Evolutionary conservation across 1,139 yeast genomes (phyloP).

Genomic region (Kodamaea ohmeri): DNA sequence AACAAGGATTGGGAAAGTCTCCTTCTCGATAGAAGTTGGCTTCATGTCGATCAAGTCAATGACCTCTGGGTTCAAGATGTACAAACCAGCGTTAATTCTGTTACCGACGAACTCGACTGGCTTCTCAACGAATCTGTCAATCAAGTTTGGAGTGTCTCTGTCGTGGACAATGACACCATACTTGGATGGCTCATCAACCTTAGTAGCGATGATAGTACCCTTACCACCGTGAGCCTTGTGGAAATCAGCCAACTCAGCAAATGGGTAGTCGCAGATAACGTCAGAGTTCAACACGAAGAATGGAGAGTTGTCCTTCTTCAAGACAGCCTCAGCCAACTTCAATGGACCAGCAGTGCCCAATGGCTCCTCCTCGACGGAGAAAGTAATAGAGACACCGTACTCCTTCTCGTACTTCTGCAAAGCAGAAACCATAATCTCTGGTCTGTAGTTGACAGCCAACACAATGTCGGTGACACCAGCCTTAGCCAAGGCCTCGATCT

Average conservation of each 20-base stretch:
- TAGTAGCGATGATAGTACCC: constrained; percentile 98
- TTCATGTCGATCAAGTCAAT: constrained; percentile 94
- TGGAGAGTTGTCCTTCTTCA: constrained; percentile 93
- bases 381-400: constrained; percentile 92
- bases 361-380: constrained; percentile 98
- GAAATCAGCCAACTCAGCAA: constrained; percentile 86
- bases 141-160: constrained; percentile 86
- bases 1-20: constrained; percentile 96
- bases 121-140: constrained; percentile 98
- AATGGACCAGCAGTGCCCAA: constrained; percentile 99
- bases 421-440: constrained; percentile 97
- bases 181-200: constrained; percentile 98
- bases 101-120: constrained; percentile 98
- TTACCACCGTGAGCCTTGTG: constrained; percentile 95
- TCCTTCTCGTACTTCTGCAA: constrained; percentile 90
- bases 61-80: constrained; percentile 94
- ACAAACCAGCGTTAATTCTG: constrained; percentile 96
- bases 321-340: constrained; percentile 91
- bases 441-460: constrained; percentile 97
- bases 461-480: constrained; percentile 99
- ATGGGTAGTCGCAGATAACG: constrained; percentile 98
- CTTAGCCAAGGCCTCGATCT: constrained; percentile 94
- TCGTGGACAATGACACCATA: constrained; percentile 99
- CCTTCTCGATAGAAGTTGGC: constrained; percentile 99
- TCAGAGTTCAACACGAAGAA: constrained; percentile 98